Evolutionary conservation across 1,139 yeast species (phyloP).

Genomic region (Candida tetrigidarum): DNA sequence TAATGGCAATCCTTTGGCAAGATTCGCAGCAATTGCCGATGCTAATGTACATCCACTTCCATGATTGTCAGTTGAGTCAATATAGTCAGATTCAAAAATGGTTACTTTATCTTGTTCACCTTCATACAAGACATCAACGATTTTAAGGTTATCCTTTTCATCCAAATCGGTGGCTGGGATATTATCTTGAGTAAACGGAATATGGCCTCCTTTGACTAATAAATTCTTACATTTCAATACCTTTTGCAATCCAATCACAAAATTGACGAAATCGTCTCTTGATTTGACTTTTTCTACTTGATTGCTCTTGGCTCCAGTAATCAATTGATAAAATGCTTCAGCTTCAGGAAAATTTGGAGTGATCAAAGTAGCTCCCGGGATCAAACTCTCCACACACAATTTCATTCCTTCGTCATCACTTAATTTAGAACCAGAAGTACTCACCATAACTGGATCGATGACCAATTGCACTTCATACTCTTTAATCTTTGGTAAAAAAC

Average conservation of each 20-base stretch:
- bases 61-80: conserved; percentile 65
- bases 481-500: conserved; percentile 31
- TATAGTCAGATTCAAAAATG: conserved; percentile 52
- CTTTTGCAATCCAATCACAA: conserved; percentile 49
- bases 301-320: conserved; percentile 16
- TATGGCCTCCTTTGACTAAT: conserved; percentile 84
- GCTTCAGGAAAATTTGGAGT: conserved; percentile 86
- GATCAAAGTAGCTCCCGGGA: conserved; percentile 60
- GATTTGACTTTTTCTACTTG: conserved; percentile 12
- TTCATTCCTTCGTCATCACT: conserved; percentile 53
- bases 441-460: conserved; percentile 83
- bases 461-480: conserved; percentile 47
- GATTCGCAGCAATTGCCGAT: conserved; percentile 76
- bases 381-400: conserved; percentile 47
- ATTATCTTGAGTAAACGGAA: conserved; percentile 47
- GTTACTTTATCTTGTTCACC: conserved; percentile 39
- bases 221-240: conserved; percentile 55
- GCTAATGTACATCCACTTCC: conserved; percentile 94
- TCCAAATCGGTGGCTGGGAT: conserved; percentile 20
- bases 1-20: conserved; percentile 58
- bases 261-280: conserved; percentile 20
- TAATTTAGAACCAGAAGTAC: conserved; percentile 73
- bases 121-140: conserved; percentile 67
- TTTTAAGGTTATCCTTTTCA: conserved; percentile 24
- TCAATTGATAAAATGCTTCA: conserved; percentile 31